Percentiles rank a stretch among this genome's conserved stretches.
phyloP scores from a whole-genome alignment of 345 rosid genomes.

The Gossypium thurberi region DNA sequence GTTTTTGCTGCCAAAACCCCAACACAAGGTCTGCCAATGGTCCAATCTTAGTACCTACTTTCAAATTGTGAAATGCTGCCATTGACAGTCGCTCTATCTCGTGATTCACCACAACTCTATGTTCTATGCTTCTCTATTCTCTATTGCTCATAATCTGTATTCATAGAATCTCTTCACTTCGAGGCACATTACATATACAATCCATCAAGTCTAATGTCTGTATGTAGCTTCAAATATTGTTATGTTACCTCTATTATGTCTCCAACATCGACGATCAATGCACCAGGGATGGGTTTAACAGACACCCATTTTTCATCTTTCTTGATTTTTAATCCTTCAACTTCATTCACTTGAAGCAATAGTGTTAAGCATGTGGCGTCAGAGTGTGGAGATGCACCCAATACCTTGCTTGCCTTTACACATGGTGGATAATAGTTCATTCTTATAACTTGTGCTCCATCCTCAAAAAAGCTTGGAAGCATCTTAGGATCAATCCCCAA shows the following conservation, averaged over 20 bases:
- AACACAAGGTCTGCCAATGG: conserved; percentile 22
- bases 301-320: conserved; percentile 30
- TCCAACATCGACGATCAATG: conserved; percentile 33
- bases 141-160: conserved; percentile 13
- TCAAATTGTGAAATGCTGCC: conserved; percentile 21
- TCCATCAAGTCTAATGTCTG: neutral
- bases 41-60: conserved; percentile 19
- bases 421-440: too few relatives aligned
- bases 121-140: conserved; percentile 10
- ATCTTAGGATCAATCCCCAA: too few relatives aligned
- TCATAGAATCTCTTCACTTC: neutral
- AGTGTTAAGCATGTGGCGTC: conserved; percentile 32
- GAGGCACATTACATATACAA: neutral
- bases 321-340: conserved; percentile 28
- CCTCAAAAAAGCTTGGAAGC: too few relatives aligned
- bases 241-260: conserved; percentile 40
- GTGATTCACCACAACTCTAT: conserved; percentile 9
- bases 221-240: neutral
- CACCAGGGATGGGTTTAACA: conserved; percentile 27
- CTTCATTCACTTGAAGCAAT: conserved; percentile 27
- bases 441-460: too few relatives aligned
- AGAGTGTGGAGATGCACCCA: conserved; percentile 33
- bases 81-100: conserved; percentile 6
- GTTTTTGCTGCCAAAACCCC: too few relatives aligned
- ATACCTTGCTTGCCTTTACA: conserved; percentile 11